Base-by-base conservation (phyloP, 768 basidiomycete species). In the Leccinum broughii region DNA sequence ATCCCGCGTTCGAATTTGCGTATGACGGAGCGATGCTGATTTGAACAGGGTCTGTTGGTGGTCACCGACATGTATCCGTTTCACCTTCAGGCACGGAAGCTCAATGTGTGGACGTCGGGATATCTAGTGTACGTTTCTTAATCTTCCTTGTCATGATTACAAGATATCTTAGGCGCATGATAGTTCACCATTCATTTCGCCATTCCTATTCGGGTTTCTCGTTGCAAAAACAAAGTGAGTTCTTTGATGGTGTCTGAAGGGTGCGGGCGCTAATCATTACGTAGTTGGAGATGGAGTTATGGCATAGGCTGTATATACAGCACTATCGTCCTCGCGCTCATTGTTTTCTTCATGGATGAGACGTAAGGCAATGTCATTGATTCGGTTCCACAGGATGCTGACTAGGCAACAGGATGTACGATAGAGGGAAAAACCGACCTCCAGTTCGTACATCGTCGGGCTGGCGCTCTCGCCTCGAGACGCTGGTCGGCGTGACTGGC, bases 11-110 rank as follows among this genome's bases (percentile, higher is more conserved):
- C 4, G 32, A 59, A 24, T 34, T 26, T 20, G 0, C 20, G 41
- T 49, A 6, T 64, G 32, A 68, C 37, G 11, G 4, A 22, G 3
- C 34, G 15, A 37, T 8, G n/a, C 11, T 46, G 44, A 4, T 57
- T 32, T 20, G 6, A 52, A 53, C 39, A 79, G 78, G 80, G 80
- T 35, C 64, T 81, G 0, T 81, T 77, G 60, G 68, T 80, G 37
- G 75, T 83, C 61, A 79, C 78, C 30, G 82, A 83, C 58, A 74
- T 84, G 44, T 84, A 75, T 64, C 83, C 83, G 3, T 84, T 84
- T 70, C 83, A 84, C 58, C 73, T 81, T 13, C 82, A 83, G 59
- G 81, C 81, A 4, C 74, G 79, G 26, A 82, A 81, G 71, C 71
- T 83, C 26, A 82, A 81, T 57, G 55, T 82, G 26, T 84, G 83